Percentiles rank a stretch among this genome's conserved stretches.
Conservation (phyloP, 345 rosid species). For the Erodium maritimum region DNA sequence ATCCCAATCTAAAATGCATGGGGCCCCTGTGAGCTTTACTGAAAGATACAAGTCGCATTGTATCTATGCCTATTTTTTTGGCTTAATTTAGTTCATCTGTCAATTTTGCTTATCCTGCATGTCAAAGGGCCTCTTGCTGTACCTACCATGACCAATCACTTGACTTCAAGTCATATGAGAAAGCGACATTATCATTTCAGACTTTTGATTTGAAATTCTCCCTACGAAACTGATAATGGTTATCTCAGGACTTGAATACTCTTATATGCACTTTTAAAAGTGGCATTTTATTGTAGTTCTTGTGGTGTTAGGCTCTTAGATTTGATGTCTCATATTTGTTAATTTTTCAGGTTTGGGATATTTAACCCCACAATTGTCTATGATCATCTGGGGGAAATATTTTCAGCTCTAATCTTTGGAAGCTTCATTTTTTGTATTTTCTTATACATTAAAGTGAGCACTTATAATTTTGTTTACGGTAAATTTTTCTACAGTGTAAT, state of each 20-base stretch:
- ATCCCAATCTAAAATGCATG: too few species aligned
- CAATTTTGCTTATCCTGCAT: background rate
- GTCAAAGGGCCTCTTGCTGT: background rate
- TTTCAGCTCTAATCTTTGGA: constrained; percentile 74
- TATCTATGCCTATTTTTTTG: background rate
- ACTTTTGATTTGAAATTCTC: background rate
- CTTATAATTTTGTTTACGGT: background rate
- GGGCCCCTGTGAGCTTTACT: too few species aligned
- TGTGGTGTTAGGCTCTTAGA: background rate
- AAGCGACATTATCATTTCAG: background rate
- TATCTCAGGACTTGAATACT: background rate
- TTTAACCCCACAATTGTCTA: constrained; percentile 79
- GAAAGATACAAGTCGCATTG: background rate
- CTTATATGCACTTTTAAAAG: background rate
- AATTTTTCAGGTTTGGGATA: constrained; percentile 71
- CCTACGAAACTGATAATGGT: background rate
- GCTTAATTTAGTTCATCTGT: background rate
- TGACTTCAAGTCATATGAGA: background rate
- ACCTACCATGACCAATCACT: background rate
- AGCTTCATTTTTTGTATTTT: constrained; percentile 82
- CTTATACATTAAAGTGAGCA: constrained; percentile 75
- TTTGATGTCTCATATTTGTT: constrained; percentile 1
- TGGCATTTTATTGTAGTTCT: background rate
- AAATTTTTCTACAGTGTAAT: background rate
- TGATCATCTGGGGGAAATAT: constrained; percentile 96